phyloP scores from a whole-genome alignment of 345 rosid genomes.

The Citrus sp. region DNA sequence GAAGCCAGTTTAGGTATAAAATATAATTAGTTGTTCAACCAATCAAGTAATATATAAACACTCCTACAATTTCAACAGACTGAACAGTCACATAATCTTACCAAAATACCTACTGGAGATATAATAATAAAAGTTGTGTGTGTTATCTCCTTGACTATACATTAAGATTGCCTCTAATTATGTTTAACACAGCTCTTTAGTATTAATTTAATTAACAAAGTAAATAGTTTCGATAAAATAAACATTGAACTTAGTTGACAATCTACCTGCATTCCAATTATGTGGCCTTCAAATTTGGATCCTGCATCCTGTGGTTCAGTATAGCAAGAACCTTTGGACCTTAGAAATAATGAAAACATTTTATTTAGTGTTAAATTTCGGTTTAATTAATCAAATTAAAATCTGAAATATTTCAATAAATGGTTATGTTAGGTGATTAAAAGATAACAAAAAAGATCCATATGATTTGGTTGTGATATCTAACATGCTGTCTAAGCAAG shows the following conservation, averaged over 20 bases:
- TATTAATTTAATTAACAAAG: not conserved
- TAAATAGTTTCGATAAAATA: not conserved
- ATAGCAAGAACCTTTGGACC: not conserved
- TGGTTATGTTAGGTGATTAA: slow-evolving; percentile 14
- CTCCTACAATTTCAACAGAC: too few relatives aligned
- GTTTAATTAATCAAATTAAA: not conserved
- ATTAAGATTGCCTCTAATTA: not conserved
- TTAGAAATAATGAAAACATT: not conserved
- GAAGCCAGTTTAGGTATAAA: not conserved
- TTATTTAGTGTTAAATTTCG: not conserved
- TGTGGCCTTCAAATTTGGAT: not conserved
- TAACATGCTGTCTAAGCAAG: slow-evolving; percentile 36
- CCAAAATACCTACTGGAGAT: not conserved
- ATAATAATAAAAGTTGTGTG: not conserved
- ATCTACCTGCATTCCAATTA: not conserved
- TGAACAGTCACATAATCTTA: not conserved
- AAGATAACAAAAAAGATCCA: slow-evolving; percentile 5
- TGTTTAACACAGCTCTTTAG: not conserved
- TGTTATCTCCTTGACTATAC: not conserved
- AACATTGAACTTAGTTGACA: slow-evolving; percentile 7
- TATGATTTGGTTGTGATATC: not conserved
- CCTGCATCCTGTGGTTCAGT: not conserved
- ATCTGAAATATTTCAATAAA: not conserved
- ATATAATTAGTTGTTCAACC: slow-evolving; percentile 7
- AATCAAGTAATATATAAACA: not conserved